Evolutionary conservation across 2,329 filamentous ascomycete genomes (phyloP).

Genomic region (Ascochyta fabae): DNA sequence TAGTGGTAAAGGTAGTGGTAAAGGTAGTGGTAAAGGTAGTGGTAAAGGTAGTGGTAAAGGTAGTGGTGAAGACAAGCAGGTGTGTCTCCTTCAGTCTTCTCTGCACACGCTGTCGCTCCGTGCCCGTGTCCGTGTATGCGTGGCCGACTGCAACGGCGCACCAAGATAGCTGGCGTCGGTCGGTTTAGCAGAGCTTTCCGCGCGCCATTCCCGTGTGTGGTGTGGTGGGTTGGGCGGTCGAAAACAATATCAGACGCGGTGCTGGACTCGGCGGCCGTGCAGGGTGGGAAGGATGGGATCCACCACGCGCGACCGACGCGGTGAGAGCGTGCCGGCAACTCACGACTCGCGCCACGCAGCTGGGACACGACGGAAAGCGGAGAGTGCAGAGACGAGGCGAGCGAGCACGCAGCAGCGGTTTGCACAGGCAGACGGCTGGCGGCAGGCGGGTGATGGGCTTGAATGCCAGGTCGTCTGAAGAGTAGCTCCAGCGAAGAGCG

Average conservation of each 20-base stretch:
- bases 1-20: slow-evolving; percentile 53
- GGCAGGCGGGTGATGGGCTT: slow-evolving; percentile 29
- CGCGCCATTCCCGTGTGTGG: slow-evolving; percentile 35
- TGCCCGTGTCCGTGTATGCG: slow-evolving; percentile 76
- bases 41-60: slow-evolving; percentile 21
- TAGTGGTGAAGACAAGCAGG: slow-evolving; percentile 61
- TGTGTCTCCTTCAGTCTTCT: slow-evolving; percentile 36
- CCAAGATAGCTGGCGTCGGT: slow-evolving; percentile 68
- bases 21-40: slow-evolving; percentile 63
- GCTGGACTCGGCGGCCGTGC: slow-evolving; percentile 30
- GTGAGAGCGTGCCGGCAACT: slow-evolving; percentile 22
- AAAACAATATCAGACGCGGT: slow-evolving; percentile 18
- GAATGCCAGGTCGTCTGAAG: slow-evolving; percentile 28
- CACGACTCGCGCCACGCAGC: slow-evolving; percentile 17
- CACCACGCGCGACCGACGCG: slow-evolving; percentile 30
- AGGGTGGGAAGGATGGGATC: slow-evolving; percentile 27
- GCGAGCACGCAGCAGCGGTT: slow-evolving; percentile 16
- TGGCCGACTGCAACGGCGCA: slow-evolving; percentile 78
- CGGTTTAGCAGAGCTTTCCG: slow-evolving; percentile 30
- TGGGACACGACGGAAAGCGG: slow-evolving; percentile 5
- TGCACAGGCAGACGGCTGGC: slow-evolving; percentile 23
- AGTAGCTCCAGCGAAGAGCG: slow-evolving; percentile 10
- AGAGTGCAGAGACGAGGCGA: slow-evolving; percentile 2
- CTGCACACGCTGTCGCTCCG: slow-evolving; percentile 51
- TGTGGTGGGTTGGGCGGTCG: slow-evolving; percentile 1